phyloP scores from a whole-genome alignment of 805 yeast genomes.

The Trichomonascus vanleenenianus region DNA sequence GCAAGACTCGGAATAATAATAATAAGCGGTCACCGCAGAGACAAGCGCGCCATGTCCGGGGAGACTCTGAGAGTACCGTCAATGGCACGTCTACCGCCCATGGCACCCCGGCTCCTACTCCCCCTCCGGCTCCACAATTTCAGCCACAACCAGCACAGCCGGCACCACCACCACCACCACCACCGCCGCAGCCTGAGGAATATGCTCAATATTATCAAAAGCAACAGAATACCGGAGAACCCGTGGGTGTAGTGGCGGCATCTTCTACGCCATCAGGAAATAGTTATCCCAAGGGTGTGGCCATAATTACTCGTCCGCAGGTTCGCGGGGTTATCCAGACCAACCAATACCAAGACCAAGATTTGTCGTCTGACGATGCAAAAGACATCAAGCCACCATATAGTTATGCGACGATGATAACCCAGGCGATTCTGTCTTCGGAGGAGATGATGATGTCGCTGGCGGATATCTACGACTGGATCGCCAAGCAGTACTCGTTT shows the following conservation, averaged over 20 bases:
- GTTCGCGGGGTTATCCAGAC: conserved; percentile 27
- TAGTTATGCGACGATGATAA: conserved; percentile 96
- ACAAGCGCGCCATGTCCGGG: too few relatives aligned
- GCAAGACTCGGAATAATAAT: too few relatives aligned
- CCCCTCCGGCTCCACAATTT: background rate
- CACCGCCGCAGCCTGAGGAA: background rate
- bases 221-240: too few relatives aligned
- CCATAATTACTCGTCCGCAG: conserved; percentile 36
- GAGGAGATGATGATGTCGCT: conserved; percentile 81
- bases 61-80: background rate
- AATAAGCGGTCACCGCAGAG: too few relatives aligned
- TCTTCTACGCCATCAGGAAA: background rate
- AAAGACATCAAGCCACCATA: conserved; percentile 94
- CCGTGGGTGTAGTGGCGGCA: too few relatives aligned
- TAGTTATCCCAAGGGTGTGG: conserved; percentile 35
- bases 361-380: conserved; percentile 78
- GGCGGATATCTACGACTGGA: conserved; percentile 90
- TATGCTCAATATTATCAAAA: too few relatives aligned
- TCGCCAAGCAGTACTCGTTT: conserved; percentile 78
- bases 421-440: conserved; percentile 89
- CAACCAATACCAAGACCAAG: conserved; percentile 28
- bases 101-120: conserved; percentile 1
- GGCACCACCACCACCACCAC: background rate
- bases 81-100: background rate
- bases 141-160: conserved; percentile 5